A percentile compares a stretch with the other conserved stretches of the same genome.
These are phyloP conservation scores for Gaertneriomyces sp. DNA, from an alignment of 192 early-diverging fungal species.

Conservation along the genomic window DNA sequence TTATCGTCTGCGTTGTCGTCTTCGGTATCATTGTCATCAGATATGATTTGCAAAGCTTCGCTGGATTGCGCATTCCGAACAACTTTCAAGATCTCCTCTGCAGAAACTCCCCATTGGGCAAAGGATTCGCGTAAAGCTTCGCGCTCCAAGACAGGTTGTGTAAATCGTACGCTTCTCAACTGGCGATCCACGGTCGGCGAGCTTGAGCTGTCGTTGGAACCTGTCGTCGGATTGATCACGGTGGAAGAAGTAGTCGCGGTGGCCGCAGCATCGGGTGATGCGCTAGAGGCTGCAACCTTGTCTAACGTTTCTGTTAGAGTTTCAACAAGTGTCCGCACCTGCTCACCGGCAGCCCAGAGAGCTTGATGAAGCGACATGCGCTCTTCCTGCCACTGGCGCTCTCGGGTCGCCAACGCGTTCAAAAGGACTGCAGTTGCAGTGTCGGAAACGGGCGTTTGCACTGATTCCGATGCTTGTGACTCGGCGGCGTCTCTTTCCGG, in stretches of 20 bases:
- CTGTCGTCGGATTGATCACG: background rate
- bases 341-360: slow-evolving; percentile 30
- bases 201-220: background rate
- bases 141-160: slow-evolving; percentile 18
- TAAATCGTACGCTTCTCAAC: slow-evolving; percentile 19
- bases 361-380: slow-evolving; percentile 26
- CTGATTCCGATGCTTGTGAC: background rate
- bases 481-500: background rate
- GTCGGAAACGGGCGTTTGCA: background rate
- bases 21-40: background rate
- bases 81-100: background rate
- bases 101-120: slow-evolving; percentile 9
- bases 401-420: slow-evolving; percentile 18
- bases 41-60: background rate
- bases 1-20: background rate
- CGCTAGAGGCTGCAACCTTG: slow-evolving; percentile 2
- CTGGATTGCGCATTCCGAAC: background rate
- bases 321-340: slow-evolving; percentile 22
- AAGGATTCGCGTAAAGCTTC: slow-evolving; percentile 20
- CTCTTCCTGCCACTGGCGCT: slow-evolving; percentile 28
- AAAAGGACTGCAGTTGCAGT: slow-evolving; percentile 10
- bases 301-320: slow-evolving; percentile 23
- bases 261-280: background rate
- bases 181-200: background rate
- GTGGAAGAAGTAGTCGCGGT: background rate